Conservation (phyloP, 306 rosid species). For the Fagus crenata region DNA sequence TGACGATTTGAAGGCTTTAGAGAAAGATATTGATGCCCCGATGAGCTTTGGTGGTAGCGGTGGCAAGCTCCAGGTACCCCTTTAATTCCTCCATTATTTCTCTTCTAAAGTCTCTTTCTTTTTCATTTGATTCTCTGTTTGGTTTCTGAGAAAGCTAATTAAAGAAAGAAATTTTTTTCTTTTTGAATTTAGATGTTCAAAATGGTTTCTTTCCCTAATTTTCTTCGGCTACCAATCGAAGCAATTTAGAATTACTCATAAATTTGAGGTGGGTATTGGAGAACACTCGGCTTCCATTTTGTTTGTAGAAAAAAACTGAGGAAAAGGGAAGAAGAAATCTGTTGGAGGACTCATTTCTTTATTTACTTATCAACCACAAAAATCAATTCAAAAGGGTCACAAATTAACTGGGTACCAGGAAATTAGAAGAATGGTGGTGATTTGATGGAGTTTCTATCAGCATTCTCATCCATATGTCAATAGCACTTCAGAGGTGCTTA, state of each 20-base stretch:
- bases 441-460: not conserved
- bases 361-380: not conserved
- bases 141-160: not conserved
- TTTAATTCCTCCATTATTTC: not conserved
- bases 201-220: not conserved
- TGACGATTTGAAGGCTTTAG: constrained; percentile 64
- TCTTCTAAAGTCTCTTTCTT: not conserved
- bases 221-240: not conserved
- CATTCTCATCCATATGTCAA: not conserved
- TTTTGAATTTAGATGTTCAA: not conserved
- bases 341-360: not conserved
- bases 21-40: constrained; percentile 48
- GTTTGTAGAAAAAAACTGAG: not conserved
- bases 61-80: constrained; percentile 68
- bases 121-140: not conserved
- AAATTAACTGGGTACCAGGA: not conserved
- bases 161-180: not conserved
- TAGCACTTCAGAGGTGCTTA: not conserved
- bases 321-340: not conserved
- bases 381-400: not conserved
- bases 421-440: not conserved
- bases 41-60: constrained; percentile 83
- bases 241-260: not conserved
- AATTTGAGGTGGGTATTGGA: not conserved
- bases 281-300: not conserved